Conservation (phyloP, 2,329 filamentous ascomycete genomes). For the Ilyonectria mors-panacis region DNA sequence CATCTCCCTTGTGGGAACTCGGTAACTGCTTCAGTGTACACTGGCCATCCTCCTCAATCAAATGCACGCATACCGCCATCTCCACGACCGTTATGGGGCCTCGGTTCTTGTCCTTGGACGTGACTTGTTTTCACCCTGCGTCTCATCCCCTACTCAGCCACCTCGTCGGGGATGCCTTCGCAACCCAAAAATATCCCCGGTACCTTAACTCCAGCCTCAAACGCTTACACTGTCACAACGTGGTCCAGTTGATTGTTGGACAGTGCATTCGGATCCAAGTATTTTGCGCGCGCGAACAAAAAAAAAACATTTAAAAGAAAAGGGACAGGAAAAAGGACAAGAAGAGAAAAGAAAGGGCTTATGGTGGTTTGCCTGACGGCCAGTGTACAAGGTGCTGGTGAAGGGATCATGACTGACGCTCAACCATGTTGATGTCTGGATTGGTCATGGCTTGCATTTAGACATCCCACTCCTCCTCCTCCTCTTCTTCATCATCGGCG, state of each 20-base stretch:
- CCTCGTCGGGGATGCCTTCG: conserved; percentile 25
- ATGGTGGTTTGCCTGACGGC: conserved; percentile 21
- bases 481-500: conserved; percentile 56
- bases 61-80: conserved; percentile 23
- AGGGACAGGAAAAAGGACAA: conserved; percentile 36
- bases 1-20: conserved; percentile 14
- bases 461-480: conserved; percentile 69
- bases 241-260: conserved; percentile 37
- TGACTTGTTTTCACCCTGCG: conserved; percentile 25
- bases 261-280: conserved; percentile 43
- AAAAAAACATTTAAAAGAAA: conserved; percentile 38
- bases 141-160: conserved; percentile 26
- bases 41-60: conserved; percentile 26
- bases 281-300: conserved; percentile 28
- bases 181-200: conserved; percentile 32
- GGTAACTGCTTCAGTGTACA: conserved; percentile 21
- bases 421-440: conserved; percentile 7
- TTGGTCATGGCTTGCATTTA: conserved; percentile 47
- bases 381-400: conserved; percentile 26
- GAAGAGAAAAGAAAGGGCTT: conserved; percentile 31
- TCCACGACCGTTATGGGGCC: conserved; percentile 16
- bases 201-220: conserved; percentile 49
- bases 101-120: conserved; percentile 18
- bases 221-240: conserved; percentile 45
- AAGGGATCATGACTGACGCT: conserved; percentile 4